Percentiles rank a stretch among this genome's conserved stretches.
Conservation (phyloP, 768 basidiomycete species). For the Neoboletus magnificus region DNA sequence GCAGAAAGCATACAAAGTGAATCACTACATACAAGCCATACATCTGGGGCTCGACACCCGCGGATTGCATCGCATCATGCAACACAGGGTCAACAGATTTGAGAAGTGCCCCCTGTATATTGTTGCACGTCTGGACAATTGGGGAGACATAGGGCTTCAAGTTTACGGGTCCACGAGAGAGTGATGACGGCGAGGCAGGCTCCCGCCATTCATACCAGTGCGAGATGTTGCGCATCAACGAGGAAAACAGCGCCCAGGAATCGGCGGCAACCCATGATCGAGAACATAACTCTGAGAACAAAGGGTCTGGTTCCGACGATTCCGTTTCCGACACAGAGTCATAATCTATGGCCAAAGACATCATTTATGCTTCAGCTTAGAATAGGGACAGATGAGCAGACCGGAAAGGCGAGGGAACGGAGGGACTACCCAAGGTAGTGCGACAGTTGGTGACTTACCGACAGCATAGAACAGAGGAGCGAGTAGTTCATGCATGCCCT, state of each 20-base stretch:
- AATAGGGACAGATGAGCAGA: slow-evolving; percentile 14
- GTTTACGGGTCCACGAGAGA: slow-evolving; percentile 41
- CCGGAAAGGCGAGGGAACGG: slow-evolving; percentile 6
- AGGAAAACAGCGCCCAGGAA: slow-evolving; percentile 77
- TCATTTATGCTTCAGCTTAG: slow-evolving; percentile 27
- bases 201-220: slow-evolving; percentile 78
- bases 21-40: slow-evolving; percentile 79
- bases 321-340: slow-evolving; percentile 59
- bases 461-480: slow-evolving; percentile 78
- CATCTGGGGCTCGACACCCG: slow-evolving; percentile 92
- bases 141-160: slow-evolving; percentile 73
- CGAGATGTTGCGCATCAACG: slow-evolving; percentile 76
- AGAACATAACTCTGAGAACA: slow-evolving; percentile 61
- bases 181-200: slow-evolving; percentile 24
- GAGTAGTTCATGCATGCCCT: slow-evolving; percentile 98
- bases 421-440: slow-evolving; percentile 1
- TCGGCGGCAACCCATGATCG: slow-evolving; percentile 77
- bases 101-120: slow-evolving; percentile 71
- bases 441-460: slow-evolving; percentile 21
- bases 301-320: slow-evolving; percentile 30
- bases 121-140: slow-evolving; percentile 79
- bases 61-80: slow-evolving; percentile 68
- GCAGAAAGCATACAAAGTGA: slow-evolving; percentile 5
- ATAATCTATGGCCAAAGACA: slow-evolving; percentile 50
- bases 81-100: slow-evolving; percentile 77